Evolutionary conservation across 1,284 basidiomycete genomes (phyloP).

Genomic region (Ceratobasidium papillatum): DNA sequence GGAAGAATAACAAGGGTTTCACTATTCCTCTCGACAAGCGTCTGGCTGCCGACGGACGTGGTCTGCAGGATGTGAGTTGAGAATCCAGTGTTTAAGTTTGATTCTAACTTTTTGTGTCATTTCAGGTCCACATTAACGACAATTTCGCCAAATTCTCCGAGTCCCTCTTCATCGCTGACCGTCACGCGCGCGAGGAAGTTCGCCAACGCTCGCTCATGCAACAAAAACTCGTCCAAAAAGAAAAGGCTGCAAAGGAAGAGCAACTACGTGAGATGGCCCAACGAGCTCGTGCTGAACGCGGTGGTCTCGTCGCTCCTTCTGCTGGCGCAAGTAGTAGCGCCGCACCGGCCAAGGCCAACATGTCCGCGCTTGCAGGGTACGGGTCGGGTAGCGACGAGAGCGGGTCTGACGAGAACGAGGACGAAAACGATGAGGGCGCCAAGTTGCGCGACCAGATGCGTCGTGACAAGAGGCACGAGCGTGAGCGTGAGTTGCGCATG

Average conservation of each 20-base stretch:
- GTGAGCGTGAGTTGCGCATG: slow-evolving; percentile 98
- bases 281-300: slow-evolving; percentile 92
- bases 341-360: slow-evolving; percentile 60
- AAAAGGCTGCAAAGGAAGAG: slow-evolving; percentile 97
- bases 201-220: slow-evolving; percentile 96
- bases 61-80: slow-evolving; percentile 91
- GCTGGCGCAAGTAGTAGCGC: slow-evolving; percentile 43
- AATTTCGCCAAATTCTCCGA: slow-evolving; percentile 99
- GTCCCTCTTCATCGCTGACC: slow-evolving; percentile 94
- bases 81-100: background rate
- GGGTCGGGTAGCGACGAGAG: slow-evolving; percentile 68
- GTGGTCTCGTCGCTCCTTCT: slow-evolving; percentile 66
- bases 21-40: slow-evolving; percentile 99
- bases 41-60: slow-evolving; percentile 95
- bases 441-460: slow-evolving; percentile 90
- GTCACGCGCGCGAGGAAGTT: slow-evolving; percentile 98
- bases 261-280: slow-evolving; percentile 93
- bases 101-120: background rate
- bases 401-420: slow-evolving; percentile 60
- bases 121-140: slow-evolving; percentile 94
- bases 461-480: slow-evolving; percentile 88
- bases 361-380: slow-evolving; percentile 86
- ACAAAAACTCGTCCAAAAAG: slow-evolving; percentile 96
- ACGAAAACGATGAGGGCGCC: slow-evolving; percentile 84
- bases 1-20: slow-evolving; percentile 99